Evolutionary conservation across 148 eudicot species (phyloP), one percentile per base, ranked within the genome.

Genomic region (Talinum fruticosum): DNA sequence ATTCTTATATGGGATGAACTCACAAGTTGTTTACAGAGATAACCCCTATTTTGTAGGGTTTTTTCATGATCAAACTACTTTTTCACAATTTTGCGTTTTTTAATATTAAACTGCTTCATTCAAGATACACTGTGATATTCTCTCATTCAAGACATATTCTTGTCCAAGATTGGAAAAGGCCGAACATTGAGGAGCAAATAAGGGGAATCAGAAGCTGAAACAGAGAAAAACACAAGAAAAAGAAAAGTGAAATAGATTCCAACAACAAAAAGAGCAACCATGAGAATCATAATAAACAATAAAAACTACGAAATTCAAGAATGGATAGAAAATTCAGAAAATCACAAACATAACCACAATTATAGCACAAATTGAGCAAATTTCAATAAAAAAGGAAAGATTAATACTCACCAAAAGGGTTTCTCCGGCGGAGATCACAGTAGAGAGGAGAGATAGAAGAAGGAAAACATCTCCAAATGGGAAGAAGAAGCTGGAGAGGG

Each of bases 401-500:
- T 51, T 14, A 16, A 29, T 65, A 77, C 74, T 82, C 61, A 77
- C 78, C 44, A 18, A 75, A 18, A 72, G 79, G 64, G 29, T 59
- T 23, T 77, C 70, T 10, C 19, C 33, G 32, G 8, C 35, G 78
- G 15, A 75, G 73, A 69, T 28, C 66, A 62, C 15, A 62, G 66
- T 62, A 62, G 18, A 32, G 73, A 77, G 33, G 79, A 80, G 77
- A 59, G 26, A 62, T 14, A 73, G 45, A 76, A 30, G 32, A 35
- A 45, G 81, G 54, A 21, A 74, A 74, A 35, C 75, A 61, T 70
- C 59, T 83, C 80, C 77, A 82, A 80, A 83, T 54, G 34, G 85
- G 88, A 79, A 77, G 64, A 65, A 85, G 59, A 14, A 87, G 80
- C 3, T 81, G 83, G 30, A 78, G 37, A 49, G 89, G 89, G 8